Percentiles rank a stretch among this genome's conserved stretches.
Conservation (phyloP, 2,329 filamentous ascomycete genomes). For the Botrytis paeoniae region DNA sequence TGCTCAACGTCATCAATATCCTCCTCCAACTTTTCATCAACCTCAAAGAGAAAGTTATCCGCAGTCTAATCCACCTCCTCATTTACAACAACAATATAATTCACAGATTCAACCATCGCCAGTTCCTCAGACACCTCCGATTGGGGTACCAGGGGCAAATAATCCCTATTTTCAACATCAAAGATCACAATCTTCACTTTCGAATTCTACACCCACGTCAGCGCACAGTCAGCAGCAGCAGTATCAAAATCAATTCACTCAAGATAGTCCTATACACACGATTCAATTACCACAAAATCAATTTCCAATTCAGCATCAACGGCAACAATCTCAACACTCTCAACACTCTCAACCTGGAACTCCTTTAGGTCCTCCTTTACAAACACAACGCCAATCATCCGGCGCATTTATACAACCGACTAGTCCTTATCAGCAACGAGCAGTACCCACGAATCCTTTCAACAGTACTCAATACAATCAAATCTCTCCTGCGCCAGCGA, state of each 20-base stretch:
- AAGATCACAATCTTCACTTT: slow-evolving; percentile 57
- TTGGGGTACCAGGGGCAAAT: slow-evolving; percentile 36
- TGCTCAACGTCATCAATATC: slow-evolving; percentile 37
- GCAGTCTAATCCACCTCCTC: slow-evolving; percentile 29
- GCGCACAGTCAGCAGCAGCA: slow-evolving; percentile 53
- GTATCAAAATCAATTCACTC: slow-evolving; percentile 45
- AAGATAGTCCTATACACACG: slow-evolving; percentile 49
- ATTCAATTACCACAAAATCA: slow-evolving; percentile 30
- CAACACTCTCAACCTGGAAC: slow-evolving; percentile 39
- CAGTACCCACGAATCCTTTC: slow-evolving; percentile 34
- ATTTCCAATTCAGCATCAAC: slow-evolving; percentile 34
- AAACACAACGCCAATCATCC: slow-evolving; percentile 45
- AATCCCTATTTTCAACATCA: slow-evolving; percentile 42
- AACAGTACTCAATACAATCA: slow-evolving; percentile 30
- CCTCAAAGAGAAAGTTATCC: slow-evolving; percentile 36
- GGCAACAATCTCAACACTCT: slow-evolving; percentile 33
- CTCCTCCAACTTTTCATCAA: slow-evolving; percentile 27
- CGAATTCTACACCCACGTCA: slow-evolving; percentile 59
- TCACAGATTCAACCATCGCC: slow-evolving; percentile 34
- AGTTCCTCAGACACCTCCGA: slow-evolving; percentile 37
- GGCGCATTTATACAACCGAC: slow-evolving; percentile 49
- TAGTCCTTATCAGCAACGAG: slow-evolving; percentile 59
- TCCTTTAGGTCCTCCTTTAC: slow-evolving; percentile 50
- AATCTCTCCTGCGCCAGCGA: slow-evolving; percentile 40
- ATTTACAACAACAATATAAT: slow-evolving; percentile 35